Percentiles rank a stretch among this genome's conserved stretches.
phyloP scores from a whole-genome alignment of 2,329 filamentous ascomycete species.

The Sporothrix pallida region DNA sequence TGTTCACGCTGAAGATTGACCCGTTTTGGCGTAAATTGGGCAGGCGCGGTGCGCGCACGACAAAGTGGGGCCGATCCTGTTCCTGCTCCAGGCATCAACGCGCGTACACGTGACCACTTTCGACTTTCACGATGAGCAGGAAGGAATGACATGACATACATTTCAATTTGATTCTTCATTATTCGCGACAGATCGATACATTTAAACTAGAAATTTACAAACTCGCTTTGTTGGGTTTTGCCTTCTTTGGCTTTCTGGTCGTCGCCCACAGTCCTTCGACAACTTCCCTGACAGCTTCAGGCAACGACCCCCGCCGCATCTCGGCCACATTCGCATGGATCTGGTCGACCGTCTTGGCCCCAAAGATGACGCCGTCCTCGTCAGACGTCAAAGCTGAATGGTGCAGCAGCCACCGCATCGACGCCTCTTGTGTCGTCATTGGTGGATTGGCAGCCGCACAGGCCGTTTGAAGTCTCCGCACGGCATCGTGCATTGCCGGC shows the following conservation, averaged over 20 bases:
- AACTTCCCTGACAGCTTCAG: constrained; percentile 40
- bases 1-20: not conserved
- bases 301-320: constrained; percentile 34
- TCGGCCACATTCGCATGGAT: constrained; percentile 35
- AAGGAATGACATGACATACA: not conserved
- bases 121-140: not conserved
- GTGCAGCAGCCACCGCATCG: constrained; percentile 37
- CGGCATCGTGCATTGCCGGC: constrained; percentile 31
- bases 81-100: constrained; percentile 30
- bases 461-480: constrained; percentile 24
- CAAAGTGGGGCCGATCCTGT: not conserved
- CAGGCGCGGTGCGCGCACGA: constrained; percentile 21
- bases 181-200: not conserved
- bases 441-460: constrained; percentile 29
- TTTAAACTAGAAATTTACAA: not conserved
- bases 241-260: not conserved
- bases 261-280: constrained; percentile 20
- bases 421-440: constrained; percentile 28
- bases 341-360: constrained; percentile 36
- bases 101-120: constrained; percentile 33
- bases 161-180: not conserved
- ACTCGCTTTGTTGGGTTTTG: not conserved
- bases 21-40: constrained; percentile 7
- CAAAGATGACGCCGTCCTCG: constrained; percentile 37
- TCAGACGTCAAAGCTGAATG: constrained; percentile 31